Evolutionary conservation across 352 stramenopile genomes (phyloP).

Genomic region (Pythium brachiatum): DNA sequence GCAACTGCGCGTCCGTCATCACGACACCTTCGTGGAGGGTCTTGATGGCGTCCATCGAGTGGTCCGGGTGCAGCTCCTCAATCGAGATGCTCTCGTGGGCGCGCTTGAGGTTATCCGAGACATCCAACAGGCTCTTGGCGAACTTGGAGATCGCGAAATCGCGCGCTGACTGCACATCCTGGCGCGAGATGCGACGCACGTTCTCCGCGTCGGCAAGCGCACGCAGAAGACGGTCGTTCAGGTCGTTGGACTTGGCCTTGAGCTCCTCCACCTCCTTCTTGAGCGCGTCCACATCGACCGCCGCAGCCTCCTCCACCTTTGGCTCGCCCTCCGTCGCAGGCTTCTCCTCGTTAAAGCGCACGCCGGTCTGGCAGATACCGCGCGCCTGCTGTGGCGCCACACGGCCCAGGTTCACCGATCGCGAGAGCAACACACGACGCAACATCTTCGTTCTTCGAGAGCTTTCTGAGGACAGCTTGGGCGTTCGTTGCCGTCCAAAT

Average conservation of each 20-base stretch:
- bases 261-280: conserved; percentile 72
- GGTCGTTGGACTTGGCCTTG: conserved; percentile 66
- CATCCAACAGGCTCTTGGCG: conserved; percentile 96
- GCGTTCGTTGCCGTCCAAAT: conserved; percentile 4
- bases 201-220: conserved; percentile 98
- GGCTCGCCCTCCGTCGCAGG: conserved; percentile 11
- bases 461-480: conserved; percentile 6
- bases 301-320: conserved; percentile 17
- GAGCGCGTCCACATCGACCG: conserved; percentile 42
- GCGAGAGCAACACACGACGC: conserved; percentile 56
- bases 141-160: conserved; percentile 97
- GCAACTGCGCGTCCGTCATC: conserved; percentile 95
- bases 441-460: conserved; percentile 42
- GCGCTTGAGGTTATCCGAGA: conserved; percentile 97
- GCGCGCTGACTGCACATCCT: conserved; percentile 92
- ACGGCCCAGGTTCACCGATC: conserved; percentile 32
- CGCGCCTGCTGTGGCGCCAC: conserved; percentile 43
- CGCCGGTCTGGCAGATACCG: conserved; percentile 39
- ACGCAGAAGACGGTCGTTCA: conserved; percentile 87
- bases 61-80: conserved; percentile 65
- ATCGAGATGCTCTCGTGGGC: conserved; percentile 90
- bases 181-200: conserved; percentile 91
- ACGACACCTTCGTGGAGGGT: conserved; percentile 83
- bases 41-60: conserved; percentile 68
- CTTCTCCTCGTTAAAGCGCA: conserved; percentile 57